These are phyloP conservation scores for Mitragyna speciosa DNA, from an alignment of 257 asterid species.

Conservation along the genomic window DNA sequence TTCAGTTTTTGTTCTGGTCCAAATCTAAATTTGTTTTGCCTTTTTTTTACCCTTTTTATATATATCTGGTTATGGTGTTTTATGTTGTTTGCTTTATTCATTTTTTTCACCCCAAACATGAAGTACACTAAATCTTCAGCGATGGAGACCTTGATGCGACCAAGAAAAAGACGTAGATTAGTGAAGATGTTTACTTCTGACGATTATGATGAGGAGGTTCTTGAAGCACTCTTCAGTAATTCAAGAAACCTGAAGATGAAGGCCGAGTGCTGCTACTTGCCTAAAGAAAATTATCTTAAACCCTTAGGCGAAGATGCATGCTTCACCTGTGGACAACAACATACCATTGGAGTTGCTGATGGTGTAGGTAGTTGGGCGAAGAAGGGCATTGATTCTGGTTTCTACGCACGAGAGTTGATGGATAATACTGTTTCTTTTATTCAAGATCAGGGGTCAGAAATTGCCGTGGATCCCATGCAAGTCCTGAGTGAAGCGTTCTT, in stretches of 20 bases:
- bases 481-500: conserved; percentile 24
- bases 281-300: conserved; percentile 13
- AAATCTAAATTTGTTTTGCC: too few relatives aligned
- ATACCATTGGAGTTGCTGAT: conserved; percentile 43
- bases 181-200: too few relatives aligned
- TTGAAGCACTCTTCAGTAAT: neutral
- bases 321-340: conserved; percentile 16
- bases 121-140: too few relatives aligned
- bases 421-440: neutral
- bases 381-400: conserved; percentile 41
- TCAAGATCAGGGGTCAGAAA: neutral
- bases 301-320: conserved; percentile 41
- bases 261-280: conserved; percentile 31
- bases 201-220: neutral
- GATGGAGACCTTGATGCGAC: too few relatives aligned
- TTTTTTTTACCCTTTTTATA: too few relatives aligned
- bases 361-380: conserved; percentile 41
- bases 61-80: too few relatives aligned
- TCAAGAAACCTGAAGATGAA: conserved; percentile 1
- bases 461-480: conserved; percentile 16
- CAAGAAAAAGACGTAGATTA: too few relatives aligned
- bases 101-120: too few relatives aligned
- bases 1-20: too few relatives aligned
- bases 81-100: too few relatives aligned
- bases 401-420: conserved; percentile 39